These are phyloP conservation scores for Musa itinerans DNA, from an alignment of 176 grass and related monocot species.

Conservation along the genomic window DNA sequence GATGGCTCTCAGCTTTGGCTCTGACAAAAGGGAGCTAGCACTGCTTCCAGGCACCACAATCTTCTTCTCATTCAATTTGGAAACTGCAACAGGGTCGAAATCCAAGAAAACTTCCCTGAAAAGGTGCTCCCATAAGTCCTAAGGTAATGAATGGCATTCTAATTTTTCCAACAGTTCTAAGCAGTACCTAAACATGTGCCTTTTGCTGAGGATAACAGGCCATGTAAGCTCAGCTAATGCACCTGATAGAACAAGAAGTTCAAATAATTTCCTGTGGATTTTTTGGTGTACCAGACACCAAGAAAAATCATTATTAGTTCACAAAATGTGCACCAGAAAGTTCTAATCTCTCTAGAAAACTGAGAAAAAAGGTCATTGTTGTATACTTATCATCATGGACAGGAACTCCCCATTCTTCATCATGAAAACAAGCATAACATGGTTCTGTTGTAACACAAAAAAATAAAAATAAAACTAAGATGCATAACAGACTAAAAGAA, in stretches of 20 bases:
- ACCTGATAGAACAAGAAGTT: slow-evolving; percentile 12
- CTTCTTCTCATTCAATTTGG: slow-evolving; percentile 17
- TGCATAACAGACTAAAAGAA: neutral
- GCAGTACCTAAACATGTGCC: slow-evolving; percentile 8
- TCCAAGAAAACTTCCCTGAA: slow-evolving; percentile 9
- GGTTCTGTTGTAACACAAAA: slow-evolving; percentile 44
- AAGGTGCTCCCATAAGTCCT: neutral
- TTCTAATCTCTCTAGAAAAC: neutral
- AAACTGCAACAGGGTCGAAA: slow-evolving; percentile 11
- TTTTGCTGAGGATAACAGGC: slow-evolving; percentile 9
- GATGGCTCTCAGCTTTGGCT: slow-evolving; percentile 9
- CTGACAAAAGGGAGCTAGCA: slow-evolving; percentile 5
- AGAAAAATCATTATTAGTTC: neutral
- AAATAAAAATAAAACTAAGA: slow-evolving; percentile 7
- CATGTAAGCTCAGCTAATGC: slow-evolving; percentile 12
- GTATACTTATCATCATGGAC: slow-evolving; percentile 76
- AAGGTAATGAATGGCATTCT: neutral
- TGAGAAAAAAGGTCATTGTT: neutral
- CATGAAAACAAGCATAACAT: slow-evolving; percentile 74
- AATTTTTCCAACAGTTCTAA: neutral
- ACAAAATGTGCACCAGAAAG: neutral
- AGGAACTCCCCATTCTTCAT: slow-evolving; percentile 94
- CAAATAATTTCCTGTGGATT: slow-evolving; percentile 9
- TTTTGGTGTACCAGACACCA: neutral
- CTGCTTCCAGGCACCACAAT: slow-evolving; percentile 4